A percentile compares a stretch with the other conserved stretches of the same genome.
phyloP scores from a whole-genome alignment of 139 green algal species.

The Closterium sp. region DNA sequence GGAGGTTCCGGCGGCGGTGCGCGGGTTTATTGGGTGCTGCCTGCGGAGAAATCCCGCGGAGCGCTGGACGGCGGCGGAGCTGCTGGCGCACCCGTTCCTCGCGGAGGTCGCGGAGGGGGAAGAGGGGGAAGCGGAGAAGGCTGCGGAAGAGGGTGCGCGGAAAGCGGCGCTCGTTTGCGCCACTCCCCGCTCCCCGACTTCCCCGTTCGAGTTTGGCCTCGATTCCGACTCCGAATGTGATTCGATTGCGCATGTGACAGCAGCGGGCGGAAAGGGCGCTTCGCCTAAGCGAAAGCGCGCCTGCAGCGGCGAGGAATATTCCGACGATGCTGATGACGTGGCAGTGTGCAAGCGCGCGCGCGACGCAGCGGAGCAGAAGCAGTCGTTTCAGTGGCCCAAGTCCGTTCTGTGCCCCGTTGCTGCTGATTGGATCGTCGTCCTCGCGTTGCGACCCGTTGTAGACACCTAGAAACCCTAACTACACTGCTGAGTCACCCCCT shows the following conservation, averaged over 20 bases:
- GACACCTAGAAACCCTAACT: not conserved
- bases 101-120: not conserved
- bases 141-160: no score
- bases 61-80: constrained; percentile 51
- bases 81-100: constrained; percentile 68
- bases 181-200: not conserved
- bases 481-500: no score
- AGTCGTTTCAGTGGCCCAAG: not conserved
- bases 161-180: not conserved
- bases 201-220: not conserved
- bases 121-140: not conserved
- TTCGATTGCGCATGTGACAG: not conserved
- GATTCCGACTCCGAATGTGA: not conserved
- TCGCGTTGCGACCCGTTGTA: not conserved
- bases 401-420: not conserved
- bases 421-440: not conserved
- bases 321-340: not conserved
- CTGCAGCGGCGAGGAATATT: no score
- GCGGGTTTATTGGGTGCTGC: constrained; percentile 82
- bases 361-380: not conserved
- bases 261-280: no score
- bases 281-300: not conserved
- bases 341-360: not conserved
- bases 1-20: constrained; percentile 52
- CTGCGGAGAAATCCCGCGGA: constrained; percentile 61